These are phyloP conservation scores for Novakomyces olei DNA, from an alignment of 805 yeast genomes.

Conservation along the genomic window DNA sequence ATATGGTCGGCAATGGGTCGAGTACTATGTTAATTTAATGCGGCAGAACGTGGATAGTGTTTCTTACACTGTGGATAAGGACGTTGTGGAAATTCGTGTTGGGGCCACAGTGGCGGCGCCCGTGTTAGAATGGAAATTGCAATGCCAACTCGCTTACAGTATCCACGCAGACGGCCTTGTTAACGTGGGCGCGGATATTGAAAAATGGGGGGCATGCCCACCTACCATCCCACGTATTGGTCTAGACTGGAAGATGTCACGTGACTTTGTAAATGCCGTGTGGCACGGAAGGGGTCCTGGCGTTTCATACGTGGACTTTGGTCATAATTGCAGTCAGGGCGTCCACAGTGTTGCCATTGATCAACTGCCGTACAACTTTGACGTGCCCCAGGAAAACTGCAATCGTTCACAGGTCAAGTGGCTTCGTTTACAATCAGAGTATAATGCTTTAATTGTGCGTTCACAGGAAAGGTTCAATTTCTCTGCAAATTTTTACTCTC, in stretches of 20 bases:
- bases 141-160: constrained; percentile 5
- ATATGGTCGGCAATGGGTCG: constrained; percentile 14
- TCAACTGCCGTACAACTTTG: constrained; percentile 14
- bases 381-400: constrained; percentile 20
- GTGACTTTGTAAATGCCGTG: constrained; percentile 9
- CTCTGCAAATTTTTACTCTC: constrained; percentile 6
- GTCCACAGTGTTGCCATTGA: constrained; percentile 8
- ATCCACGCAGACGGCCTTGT: constrained; percentile 3
- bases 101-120: constrained; percentile 12
- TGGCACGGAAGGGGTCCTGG: constrained; percentile 21
- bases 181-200: constrained; percentile 1
- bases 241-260: constrained; percentile 14
- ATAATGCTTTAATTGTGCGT: constrained; percentile 4
- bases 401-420: constrained; percentile 17
- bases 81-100: constrained; percentile 7
- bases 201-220: constrained; percentile 11
- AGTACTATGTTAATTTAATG: constrained; percentile 13
- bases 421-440: constrained; percentile 9
- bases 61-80: neutral
- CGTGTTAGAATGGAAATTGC: constrained; percentile 15
- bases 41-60: constrained; percentile 6
- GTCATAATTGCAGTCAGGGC: constrained; percentile 14
- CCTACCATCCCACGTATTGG: constrained; percentile 18
- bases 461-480: constrained; percentile 8
- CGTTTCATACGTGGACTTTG: constrained; percentile 18